phyloP scores from a whole-genome alignment of 2,329 filamentous ascomycete genomes.

The Aspergillus glaucus region DNA sequence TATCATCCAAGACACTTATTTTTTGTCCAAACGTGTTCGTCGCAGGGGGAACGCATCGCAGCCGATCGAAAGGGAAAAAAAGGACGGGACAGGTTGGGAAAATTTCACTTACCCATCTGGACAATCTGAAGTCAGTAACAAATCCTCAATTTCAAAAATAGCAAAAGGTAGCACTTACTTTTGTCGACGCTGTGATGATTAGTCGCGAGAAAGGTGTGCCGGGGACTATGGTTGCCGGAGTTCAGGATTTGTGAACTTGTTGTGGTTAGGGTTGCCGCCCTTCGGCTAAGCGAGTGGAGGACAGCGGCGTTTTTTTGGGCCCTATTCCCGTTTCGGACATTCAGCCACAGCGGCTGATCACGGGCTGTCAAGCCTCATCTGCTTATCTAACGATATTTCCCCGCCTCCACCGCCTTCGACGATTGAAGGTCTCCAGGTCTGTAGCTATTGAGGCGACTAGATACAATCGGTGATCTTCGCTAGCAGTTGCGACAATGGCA shows the following conservation, averaged over 20 bases:
- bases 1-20: background rate
- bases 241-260: slow-evolving; percentile 38
- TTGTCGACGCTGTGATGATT: slow-evolving; percentile 48
- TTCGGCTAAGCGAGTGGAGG: slow-evolving; percentile 37
- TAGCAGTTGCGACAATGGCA: slow-evolving; percentile 53
- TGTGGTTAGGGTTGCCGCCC: slow-evolving; percentile 40
- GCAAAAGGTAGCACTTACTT: slow-evolving; percentile 37
- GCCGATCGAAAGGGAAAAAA: slow-evolving; percentile 22
- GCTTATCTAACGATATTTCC: slow-evolving; percentile 4
- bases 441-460: background rate
- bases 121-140: slow-evolving; percentile 22
- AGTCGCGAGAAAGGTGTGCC: slow-evolving; percentile 32
- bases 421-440: background rate
- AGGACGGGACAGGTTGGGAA: slow-evolving; percentile 19
- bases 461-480: background rate
- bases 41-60: slow-evolving; percentile 21
- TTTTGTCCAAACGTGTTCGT: slow-evolving; percentile 17
- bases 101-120: slow-evolving; percentile 57
- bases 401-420: slow-evolving; percentile 3
- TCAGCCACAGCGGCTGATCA: slow-evolving; percentile 11
- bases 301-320: slow-evolving; percentile 11
- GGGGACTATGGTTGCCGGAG: slow-evolving; percentile 33
- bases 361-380: background rate
- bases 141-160: slow-evolving; percentile 10
- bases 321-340: slow-evolving; percentile 21